phyloP scores from a whole-genome alignment of 78 protist species.

The Speleostelium caveatum region DNA sequence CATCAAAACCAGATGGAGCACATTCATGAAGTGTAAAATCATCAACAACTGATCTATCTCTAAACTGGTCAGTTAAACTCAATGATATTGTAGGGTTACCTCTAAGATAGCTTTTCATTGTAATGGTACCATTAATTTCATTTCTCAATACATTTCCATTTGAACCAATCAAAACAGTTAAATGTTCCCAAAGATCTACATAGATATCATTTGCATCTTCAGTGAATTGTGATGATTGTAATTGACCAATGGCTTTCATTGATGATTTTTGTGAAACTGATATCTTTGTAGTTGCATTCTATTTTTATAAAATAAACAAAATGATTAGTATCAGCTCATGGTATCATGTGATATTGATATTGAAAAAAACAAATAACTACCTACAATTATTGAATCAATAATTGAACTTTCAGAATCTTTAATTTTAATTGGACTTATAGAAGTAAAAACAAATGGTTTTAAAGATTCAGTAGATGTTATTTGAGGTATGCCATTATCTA shows the following conservation, averaged over 20 bases:
- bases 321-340: background rate
- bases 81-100: constrained; percentile 89
- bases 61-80: constrained; percentile 89
- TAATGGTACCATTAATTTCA: constrained; percentile 91
- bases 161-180: constrained; percentile 74
- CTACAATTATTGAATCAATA: constrained; percentile 23
- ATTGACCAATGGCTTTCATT: constrained; percentile 53
- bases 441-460: constrained; percentile 84
- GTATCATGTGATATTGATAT: background rate
- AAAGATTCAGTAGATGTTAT: constrained; percentile 87
- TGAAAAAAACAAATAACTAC: constrained; percentile 1
- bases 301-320: background rate
- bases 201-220: constrained; percentile 81
- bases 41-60: background rate
- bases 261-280: constrained; percentile 27
- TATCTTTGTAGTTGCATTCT: constrained; percentile 51
- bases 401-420: constrained; percentile 15
- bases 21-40: constrained; percentile 74
- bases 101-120: constrained; percentile 87
- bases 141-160: constrained; percentile 78
- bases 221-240: background rate
- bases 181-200: constrained; percentile 90
- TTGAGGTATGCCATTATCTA: constrained; percentile 92
- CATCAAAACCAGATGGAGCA: constrained; percentile 20
- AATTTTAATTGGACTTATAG: constrained; percentile 24